Conservation (phyloP, 1,139 yeast species). For the Schwanniomyces etchellsii region DNA sequence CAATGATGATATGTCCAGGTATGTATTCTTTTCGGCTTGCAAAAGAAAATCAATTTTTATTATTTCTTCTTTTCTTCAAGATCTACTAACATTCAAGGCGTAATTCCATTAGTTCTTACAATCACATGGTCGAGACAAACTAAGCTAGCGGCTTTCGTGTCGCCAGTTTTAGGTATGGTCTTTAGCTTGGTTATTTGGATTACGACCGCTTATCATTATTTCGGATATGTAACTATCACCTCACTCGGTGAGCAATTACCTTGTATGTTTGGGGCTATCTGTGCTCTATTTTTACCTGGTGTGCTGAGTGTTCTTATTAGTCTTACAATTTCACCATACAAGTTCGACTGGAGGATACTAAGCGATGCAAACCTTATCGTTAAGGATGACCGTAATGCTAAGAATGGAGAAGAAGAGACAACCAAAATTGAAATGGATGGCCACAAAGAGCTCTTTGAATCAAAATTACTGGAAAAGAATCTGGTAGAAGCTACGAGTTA, state of each 20-base stretch:
- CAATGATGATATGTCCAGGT: slow-evolving; percentile 33
- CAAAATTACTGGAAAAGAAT: background rate
- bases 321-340: slow-evolving; percentile 18
- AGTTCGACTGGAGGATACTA: slow-evolving; percentile 28
- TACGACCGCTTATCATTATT: slow-evolving; percentile 19
- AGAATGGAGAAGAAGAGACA: slow-evolving; percentile 1
- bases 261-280: slow-evolving; percentile 25
- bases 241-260: slow-evolving; percentile 27
- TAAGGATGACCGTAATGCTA: slow-evolving; percentile 5
- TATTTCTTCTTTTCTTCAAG: too few species aligned
- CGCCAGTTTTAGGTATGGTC: slow-evolving; percentile 20
- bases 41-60: background rate
- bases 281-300: slow-evolving; percentile 28
- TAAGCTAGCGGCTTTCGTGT: slow-evolving; percentile 18
- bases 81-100: slow-evolving; percentile 8
- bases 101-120: slow-evolving; percentile 26
- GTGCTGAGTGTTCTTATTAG: slow-evolving; percentile 20
- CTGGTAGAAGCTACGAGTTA: background rate
- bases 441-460: background rate
- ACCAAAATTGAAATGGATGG: background rate
- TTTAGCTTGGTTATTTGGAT: slow-evolving; percentile 22
- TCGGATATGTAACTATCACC: slow-evolving; percentile 17
- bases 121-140: slow-evolving; percentile 30
- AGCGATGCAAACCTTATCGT: slow-evolving; percentile 17
- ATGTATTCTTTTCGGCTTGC: background rate